A percentile compares a stretch with the other conserved stretches of the same genome.
Conservation (phyloP, 805 yeast species). For the Pichia phayaonensis region DNA sequence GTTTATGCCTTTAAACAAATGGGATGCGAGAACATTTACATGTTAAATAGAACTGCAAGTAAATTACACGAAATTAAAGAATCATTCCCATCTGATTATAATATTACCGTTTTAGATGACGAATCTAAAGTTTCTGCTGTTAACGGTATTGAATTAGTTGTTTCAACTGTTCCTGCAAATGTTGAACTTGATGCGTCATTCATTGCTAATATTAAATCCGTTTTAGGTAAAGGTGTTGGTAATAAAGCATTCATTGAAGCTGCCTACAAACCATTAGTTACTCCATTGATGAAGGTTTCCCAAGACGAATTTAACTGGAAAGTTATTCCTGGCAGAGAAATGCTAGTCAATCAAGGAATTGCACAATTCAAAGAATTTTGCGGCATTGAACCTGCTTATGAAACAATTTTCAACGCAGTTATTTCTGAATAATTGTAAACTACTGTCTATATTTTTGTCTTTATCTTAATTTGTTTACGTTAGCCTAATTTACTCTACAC, state of each 20-base stretch:
- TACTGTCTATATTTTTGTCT: background rate
- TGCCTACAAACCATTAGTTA: constrained; percentile 83
- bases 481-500: background rate
- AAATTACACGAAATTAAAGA: constrained; percentile 54
- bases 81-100: constrained; percentile 50
- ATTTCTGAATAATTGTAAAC: constrained; percentile 13
- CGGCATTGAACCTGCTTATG: constrained; percentile 55
- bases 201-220: constrained; percentile 38
- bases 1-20: constrained; percentile 71
- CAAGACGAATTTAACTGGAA: constrained; percentile 55
- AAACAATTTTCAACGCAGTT: constrained; percentile 56
- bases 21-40: constrained; percentile 71
- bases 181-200: constrained; percentile 52
- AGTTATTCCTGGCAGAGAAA: constrained; percentile 85
- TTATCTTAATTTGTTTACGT: background rate
- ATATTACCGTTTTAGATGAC: constrained; percentile 50
- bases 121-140: constrained; percentile 37
- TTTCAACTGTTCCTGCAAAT: constrained; percentile 82
- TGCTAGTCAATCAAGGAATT: constrained; percentile 90
- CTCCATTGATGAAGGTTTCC: constrained; percentile 82
- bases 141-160: constrained; percentile 50
- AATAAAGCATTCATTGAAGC: constrained; percentile 74
- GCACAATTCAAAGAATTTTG: constrained; percentile 80
- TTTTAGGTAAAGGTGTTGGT: constrained; percentile 36
- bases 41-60: constrained; percentile 71